These are phyloP conservation scores for Monosporascus sp. DNA, from an alignment of 2,329 filamentous ascomycete species.

Conservation along the genomic window DNA sequence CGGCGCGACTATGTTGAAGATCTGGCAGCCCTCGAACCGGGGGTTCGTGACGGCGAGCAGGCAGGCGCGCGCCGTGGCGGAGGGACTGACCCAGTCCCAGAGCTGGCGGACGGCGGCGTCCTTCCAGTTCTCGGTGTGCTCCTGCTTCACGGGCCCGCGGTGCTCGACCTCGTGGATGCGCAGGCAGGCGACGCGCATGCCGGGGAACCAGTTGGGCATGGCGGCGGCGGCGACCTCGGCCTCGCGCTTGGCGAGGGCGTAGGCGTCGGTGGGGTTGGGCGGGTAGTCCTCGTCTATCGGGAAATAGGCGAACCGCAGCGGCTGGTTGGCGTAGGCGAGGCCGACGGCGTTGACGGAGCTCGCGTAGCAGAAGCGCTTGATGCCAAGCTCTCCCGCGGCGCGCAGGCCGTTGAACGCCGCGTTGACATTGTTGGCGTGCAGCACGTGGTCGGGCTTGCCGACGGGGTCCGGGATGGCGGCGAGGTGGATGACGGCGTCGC, in stretches of 20 bases:
- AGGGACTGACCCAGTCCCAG: slow-evolving; percentile 31
- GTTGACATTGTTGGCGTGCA: slow-evolving; percentile 33
- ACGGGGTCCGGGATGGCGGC: slow-evolving; percentile 32
- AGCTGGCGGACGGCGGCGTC: slow-evolving; percentile 29
- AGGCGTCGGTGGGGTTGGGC: slow-evolving; percentile 28
- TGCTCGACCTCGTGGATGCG: slow-evolving; percentile 32
- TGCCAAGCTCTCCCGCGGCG: slow-evolving; percentile 29
- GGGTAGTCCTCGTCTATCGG: slow-evolving; percentile 32
- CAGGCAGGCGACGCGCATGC: slow-evolving; percentile 32
- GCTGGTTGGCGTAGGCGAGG: slow-evolving; percentile 29
- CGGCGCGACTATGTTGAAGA: slow-evolving; percentile 32
- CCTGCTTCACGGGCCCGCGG: slow-evolving; percentile 22
- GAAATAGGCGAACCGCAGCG: slow-evolving; percentile 31
- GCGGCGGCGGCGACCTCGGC: slow-evolving; percentile 28
- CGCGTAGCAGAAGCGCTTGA: slow-evolving; percentile 29
- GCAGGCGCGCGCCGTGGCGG: slow-evolving; percentile 31
- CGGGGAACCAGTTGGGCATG: slow-evolving; percentile 32
- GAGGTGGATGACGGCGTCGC: slow-evolving; percentile 33
- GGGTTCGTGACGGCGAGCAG: slow-evolving; percentile 27
- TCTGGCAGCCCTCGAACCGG: slow-evolving; percentile 26
- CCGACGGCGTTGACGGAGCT: slow-evolving; percentile 30
- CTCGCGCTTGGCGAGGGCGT: slow-evolving; percentile 32
- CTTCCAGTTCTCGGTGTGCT: slow-evolving; percentile 29
- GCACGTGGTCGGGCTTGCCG: slow-evolving; percentile 24
- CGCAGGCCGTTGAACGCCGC: slow-evolving; percentile 34